Evolutionary conservation across 2,329 filamentous ascomycete genomes (phyloP).

Genomic region (Pseudogymnoascus sp.): DNA sequence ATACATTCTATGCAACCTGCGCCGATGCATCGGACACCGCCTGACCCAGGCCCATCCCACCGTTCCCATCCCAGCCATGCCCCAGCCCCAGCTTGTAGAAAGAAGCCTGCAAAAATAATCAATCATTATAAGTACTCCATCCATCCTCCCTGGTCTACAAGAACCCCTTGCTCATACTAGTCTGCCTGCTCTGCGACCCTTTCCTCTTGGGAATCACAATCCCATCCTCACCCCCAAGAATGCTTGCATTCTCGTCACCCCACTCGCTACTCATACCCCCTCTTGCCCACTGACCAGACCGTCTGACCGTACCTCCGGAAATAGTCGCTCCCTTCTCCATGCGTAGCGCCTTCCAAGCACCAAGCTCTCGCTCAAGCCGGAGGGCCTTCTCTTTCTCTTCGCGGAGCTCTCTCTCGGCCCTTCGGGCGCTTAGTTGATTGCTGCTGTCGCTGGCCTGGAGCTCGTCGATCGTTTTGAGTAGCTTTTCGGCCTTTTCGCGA

Average conservation of each 20-base stretch:
- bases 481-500: slow-evolving; percentile 83
- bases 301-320: slow-evolving; percentile 14
- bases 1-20: not conserved
- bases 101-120: not conserved
- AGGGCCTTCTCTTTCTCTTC: slow-evolving; percentile 79
- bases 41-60: not conserved
- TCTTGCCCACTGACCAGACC: slow-evolving; percentile 20
- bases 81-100: not conserved
- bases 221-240: slow-evolving; percentile 15
- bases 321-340: slow-evolving; percentile 44
- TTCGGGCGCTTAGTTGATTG: slow-evolving; percentile 70
- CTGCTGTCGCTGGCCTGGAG: slow-evolving; percentile 80
- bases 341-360: slow-evolving; percentile 66
- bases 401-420: slow-evolving; percentile 80
- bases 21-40: not conserved
- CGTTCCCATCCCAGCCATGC: not conserved
- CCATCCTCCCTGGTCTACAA: slow-evolving; percentile 35
- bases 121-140: slow-evolving; percentile 1
- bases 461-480: slow-evolving; percentile 87
- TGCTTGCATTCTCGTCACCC: slow-evolving; percentile 26
- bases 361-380: slow-evolving; percentile 79
- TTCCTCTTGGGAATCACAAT: slow-evolving; percentile 56
- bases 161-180: slow-evolving; percentile 72
- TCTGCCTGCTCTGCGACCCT: slow-evolving; percentile 52
- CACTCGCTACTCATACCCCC: slow-evolving; percentile 25